Evolutionary conservation across 768 basidiomycete genomes (phyloP).

Genomic region (Kwoniella shandongensis): DNA sequence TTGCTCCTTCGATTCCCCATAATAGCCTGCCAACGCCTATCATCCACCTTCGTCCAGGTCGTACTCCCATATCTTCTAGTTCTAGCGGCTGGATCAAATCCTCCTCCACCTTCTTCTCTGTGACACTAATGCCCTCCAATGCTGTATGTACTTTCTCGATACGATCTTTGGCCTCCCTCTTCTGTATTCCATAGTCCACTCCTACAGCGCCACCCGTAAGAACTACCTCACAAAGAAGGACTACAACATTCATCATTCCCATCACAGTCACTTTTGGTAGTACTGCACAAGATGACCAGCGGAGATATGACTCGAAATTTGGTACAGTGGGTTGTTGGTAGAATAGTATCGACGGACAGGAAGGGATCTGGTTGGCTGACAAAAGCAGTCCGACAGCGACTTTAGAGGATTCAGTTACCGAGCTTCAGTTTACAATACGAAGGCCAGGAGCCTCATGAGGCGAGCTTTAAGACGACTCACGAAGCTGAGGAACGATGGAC

Average conservation of each 20-base stretch:
- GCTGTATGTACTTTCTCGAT: background rate
- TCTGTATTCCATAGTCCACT: constrained; percentile 14
- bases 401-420: background rate
- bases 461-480: constrained; percentile 10
- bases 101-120: constrained; percentile 1
- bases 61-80: background rate
- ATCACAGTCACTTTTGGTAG: constrained; percentile 11
- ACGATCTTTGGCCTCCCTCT: constrained; percentile 6
- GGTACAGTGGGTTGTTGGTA: constrained; percentile 7
- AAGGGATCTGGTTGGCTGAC: constrained; percentile 7
- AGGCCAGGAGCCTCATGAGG: no score
- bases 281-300: constrained; percentile 14
- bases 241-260: constrained; percentile 11
- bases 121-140: background rate
- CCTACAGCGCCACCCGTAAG: constrained; percentile 3
- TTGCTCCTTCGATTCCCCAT: constrained; percentile 15
- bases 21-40: constrained; percentile 13
- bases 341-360: constrained; percentile 11
- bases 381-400: constrained; percentile 11
- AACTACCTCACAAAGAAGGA: constrained; percentile 2
- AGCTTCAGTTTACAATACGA: no score
- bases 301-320: constrained; percentile 12
- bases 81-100: constrained; percentile 5
- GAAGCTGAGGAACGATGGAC: constrained; percentile 6
- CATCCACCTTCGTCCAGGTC: constrained; percentile 10